Evolutionary conservation across 2,329 filamentous ascomycete species (phyloP).

Genomic region (Cercospora citrullina): DNA sequence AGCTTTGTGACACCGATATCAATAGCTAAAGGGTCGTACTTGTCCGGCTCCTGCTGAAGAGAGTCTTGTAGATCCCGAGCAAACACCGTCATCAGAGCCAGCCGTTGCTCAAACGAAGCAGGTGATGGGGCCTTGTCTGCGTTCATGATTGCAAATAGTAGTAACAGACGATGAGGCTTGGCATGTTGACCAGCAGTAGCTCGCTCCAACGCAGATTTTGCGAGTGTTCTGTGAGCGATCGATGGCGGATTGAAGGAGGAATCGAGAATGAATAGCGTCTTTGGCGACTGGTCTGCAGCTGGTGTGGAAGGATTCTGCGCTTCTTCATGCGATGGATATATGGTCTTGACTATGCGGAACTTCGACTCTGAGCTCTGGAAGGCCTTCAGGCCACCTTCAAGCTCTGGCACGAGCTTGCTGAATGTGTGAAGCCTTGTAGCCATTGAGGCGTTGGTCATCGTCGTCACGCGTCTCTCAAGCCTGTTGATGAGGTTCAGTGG

Average conservation of each 20-base stretch:
- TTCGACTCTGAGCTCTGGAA: slow-evolving; percentile 45
- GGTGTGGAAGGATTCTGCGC: slow-evolving; percentile 25
- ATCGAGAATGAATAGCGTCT: slow-evolving; percentile 62
- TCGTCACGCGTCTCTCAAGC: neutral
- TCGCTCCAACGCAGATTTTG: slow-evolving; percentile 53
- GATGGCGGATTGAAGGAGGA: slow-evolving; percentile 68
- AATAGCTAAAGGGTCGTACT: slow-evolving; percentile 44
- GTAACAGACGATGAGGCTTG: slow-evolving; percentile 52
- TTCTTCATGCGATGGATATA: slow-evolving; percentile 25
- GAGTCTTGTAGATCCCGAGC: slow-evolving; percentile 54
- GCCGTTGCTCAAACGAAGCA: slow-evolving; percentile 64
- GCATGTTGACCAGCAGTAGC: slow-evolving; percentile 35
- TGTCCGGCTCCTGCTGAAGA: slow-evolving; percentile 18
- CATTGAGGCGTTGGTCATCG: slow-evolving; percentile 13
- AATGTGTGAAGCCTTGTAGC: slow-evolving; percentile 20
- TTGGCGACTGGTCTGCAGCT: slow-evolving; percentile 30
- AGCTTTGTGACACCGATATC: slow-evolving; percentile 71
- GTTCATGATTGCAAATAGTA: slow-evolving; percentile 65
- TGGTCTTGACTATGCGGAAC: slow-evolving; percentile 41
- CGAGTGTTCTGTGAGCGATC: slow-evolving; percentile 58
- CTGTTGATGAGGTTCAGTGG: neutral
- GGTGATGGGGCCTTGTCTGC: slow-evolving; percentile 67
- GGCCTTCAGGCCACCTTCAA: slow-evolving; percentile 44
- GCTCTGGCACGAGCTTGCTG: slow-evolving; percentile 27
- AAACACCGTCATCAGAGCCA: slow-evolving; percentile 72